These are phyloP conservation scores for Boletus eberwhitei DNA, from an alignment of 768 basidiomycete genomes.

Conservation along the genomic window DNA sequence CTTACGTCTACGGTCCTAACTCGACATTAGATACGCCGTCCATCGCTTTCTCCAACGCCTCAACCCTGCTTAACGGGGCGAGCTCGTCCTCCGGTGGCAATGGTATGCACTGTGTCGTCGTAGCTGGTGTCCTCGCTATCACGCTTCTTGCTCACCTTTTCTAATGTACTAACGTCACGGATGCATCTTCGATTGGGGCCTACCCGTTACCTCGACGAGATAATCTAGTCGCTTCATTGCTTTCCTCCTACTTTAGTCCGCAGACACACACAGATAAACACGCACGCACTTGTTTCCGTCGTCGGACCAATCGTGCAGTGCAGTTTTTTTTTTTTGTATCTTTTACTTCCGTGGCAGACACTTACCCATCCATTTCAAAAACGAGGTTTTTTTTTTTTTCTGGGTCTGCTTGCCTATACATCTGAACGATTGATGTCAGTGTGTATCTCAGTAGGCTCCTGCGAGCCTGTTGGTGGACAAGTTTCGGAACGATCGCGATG, in stretches of 20 bases:
- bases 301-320: neutral
- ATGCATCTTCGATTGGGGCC: neutral
- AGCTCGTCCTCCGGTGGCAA: conserved; percentile 5
- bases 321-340: neutral
- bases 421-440: neutral
- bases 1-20: conserved; percentile 64
- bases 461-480: neutral
- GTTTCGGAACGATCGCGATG: neutral
- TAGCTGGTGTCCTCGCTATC: conserved; percentile 11
- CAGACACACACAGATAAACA: neutral
- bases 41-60: conserved; percentile 56
- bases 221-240: neutral
- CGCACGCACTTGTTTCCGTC: neutral
- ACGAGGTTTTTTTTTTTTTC: neutral
- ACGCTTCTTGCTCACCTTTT: conserved; percentile 18
- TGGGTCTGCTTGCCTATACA: neutral
- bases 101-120: conserved; percentile 10
- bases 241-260: neutral
- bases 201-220: neutral
- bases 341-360: neutral
- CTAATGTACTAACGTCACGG: conserved; percentile 9
- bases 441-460: neutral
- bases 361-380: neutral
- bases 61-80: conserved; percentile 48
- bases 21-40: conserved; percentile 48